These are phyloP conservation scores for Puccinia horiana DNA, from an alignment of 1,284 basidiomycete genomes.

Conservation along the genomic window DNA sequence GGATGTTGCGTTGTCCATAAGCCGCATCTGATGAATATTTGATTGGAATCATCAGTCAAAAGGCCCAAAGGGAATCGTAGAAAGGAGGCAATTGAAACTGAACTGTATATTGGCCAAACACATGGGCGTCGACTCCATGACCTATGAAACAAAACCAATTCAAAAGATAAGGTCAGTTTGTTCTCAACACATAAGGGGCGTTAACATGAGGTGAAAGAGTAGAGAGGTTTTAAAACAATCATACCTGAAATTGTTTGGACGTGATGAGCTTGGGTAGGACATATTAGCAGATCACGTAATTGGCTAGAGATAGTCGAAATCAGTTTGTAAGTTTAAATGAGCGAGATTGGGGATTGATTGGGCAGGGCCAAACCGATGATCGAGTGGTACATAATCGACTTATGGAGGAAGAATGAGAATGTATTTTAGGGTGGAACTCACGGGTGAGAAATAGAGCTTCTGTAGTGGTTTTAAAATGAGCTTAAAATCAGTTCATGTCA, in stretches of 20 bases:
- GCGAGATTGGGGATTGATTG: background rate
- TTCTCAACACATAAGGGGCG: background rate
- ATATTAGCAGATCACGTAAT: slow-evolving; percentile 47
- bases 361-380: too few species aligned
- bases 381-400: too few species aligned
- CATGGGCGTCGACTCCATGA: slow-evolving; percentile 43
- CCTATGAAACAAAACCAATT: slow-evolving; percentile 3
- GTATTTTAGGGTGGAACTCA: background rate
- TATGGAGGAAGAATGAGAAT: background rate
- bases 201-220: background rate
- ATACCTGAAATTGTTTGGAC: slow-evolving; percentile 47
- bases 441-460: slow-evolving; percentile 38
- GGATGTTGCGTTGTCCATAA: slow-evolving; percentile 30
- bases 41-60: background rate
- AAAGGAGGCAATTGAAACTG: background rate
- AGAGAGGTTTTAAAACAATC: background rate
- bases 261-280: slow-evolving; percentile 46
- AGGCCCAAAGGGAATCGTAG: background rate
- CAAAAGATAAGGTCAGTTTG: background rate
- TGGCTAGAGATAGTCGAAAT: slow-evolving; percentile 19
- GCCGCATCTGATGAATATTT: slow-evolving; percentile 15
- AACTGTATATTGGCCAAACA: slow-evolving; percentile 48
- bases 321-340: background rate
- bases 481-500: background rate
- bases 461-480: background rate